Conservation (phyloP, 2,329 filamentous ascomycete genomes). For the Neonectria ditissima region DNA sequence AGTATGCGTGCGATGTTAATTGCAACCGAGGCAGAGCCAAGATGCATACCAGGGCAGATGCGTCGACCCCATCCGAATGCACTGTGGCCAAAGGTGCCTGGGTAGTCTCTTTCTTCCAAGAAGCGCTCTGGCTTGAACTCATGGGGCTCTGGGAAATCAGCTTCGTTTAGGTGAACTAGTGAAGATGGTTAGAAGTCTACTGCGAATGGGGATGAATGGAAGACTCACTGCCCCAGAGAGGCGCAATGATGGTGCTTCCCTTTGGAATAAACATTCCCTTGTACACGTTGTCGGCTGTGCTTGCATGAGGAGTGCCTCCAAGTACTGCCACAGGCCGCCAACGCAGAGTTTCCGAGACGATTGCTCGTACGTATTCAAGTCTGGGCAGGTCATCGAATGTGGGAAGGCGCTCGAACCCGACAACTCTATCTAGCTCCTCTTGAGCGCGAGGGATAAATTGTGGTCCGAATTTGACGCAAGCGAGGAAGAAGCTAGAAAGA, state of each 20-base stretch:
- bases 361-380: constrained; percentile 51
- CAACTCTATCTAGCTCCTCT: constrained; percentile 53
- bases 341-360: constrained; percentile 54
- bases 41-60: constrained; percentile 59
- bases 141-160: constrained; percentile 55
- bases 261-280: constrained; percentile 59
- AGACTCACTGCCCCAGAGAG: constrained; percentile 56
- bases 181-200: neutral
- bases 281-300: constrained; percentile 55
- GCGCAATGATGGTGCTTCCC: constrained; percentile 56
- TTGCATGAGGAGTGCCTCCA: constrained; percentile 60
- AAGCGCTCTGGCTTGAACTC: constrained; percentile 54
- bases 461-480: constrained; percentile 63
- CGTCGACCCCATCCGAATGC: constrained; percentile 57
- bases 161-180: constrained; percentile 55
- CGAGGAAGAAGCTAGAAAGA: constrained; percentile 62
- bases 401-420: constrained; percentile 52
- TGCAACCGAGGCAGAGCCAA: constrained; percentile 63
- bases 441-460: constrained; percentile 59
- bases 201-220: accelerated
- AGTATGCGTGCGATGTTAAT: constrained; percentile 61
- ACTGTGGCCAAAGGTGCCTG: constrained; percentile 52
- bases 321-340: constrained; percentile 58
- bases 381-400: constrained; percentile 51
- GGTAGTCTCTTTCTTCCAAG: constrained; percentile 50